These are phyloP conservation scores for Yarrowia sp. DNA, from an alignment of 805 yeast genomes.

Conservation along the genomic window DNA sequence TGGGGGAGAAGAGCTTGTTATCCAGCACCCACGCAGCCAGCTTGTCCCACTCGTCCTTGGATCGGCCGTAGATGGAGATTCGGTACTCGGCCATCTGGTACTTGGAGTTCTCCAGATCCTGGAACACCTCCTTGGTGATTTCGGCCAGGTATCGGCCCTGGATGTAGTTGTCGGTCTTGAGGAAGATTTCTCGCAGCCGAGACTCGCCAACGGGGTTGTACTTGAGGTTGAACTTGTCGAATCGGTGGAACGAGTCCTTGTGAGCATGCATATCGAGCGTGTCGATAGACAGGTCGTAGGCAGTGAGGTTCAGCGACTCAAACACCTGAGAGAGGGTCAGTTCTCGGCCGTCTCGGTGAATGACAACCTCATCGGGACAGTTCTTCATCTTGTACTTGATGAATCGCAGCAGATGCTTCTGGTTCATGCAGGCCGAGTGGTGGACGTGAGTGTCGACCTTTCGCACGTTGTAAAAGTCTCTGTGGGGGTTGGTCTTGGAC, in stretches of 20 bases:
- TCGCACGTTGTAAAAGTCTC: conserved; percentile 96
- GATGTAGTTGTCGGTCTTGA: conserved; percentile 93
- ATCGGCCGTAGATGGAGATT: conserved; percentile 92
- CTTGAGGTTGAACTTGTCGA: conserved; percentile 95
- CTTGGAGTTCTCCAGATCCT: conserved; percentile 92
- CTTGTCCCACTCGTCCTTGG: conserved; percentile 91
- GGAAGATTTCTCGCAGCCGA: conserved; percentile 91
- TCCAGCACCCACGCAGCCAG: conserved; percentile 95
- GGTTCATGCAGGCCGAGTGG: conserved; percentile 99
- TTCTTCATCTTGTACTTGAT: conserved; percentile 94
- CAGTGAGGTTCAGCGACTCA: conserved; percentile 86
- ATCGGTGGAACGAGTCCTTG: conserved; percentile 95
- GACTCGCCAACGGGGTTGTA: conserved; percentile 99
- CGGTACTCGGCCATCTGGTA: conserved; percentile 98
- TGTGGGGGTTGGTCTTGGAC: conserved; percentile 90
- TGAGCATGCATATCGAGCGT: conserved; percentile 99
- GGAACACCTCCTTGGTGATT: conserved; percentile 89
- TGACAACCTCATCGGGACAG: conserved; percentile 85
- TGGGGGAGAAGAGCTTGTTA: conserved; percentile 86
- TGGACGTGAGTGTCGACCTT: conserved; percentile 99
- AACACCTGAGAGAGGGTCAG: conserved; percentile 89
- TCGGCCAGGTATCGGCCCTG: conserved; percentile 91
- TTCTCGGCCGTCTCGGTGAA: conserved; percentile 88
- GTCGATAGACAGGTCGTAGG: conserved; percentile 94
- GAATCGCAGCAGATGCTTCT: conserved; percentile 91